Evolutionary conservation across 345 rosid species (phyloP), one percentile per base, ranked within the genome.

Genomic region (Rhizophora apiculata): DNA sequence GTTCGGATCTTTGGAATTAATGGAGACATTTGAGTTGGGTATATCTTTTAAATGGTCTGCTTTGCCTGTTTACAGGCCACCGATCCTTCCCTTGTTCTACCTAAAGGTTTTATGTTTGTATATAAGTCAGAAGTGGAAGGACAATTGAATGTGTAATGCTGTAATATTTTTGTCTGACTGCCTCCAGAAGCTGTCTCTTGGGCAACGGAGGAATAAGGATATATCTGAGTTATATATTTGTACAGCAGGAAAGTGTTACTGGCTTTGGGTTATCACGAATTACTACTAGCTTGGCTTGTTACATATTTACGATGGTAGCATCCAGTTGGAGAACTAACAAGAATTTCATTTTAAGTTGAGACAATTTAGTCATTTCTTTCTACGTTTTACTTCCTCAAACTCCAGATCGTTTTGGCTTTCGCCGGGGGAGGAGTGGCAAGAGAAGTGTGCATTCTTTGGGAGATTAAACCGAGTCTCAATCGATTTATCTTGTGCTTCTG

Each of bases 1-100:
- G 99, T 96, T 54, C 92, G 99, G 61, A 96, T 96, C 76, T 96
- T 96, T 66, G 99, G 99, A 76, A 96, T 96, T 82, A 92, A 95
- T 72, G 92, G 79, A 32, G 97, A 90, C 66, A 85, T 58, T 75
- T 91, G 82, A 88, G 64, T 16, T 13, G 51, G 68, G 32, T 61
- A 20, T 56, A 34, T 49, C 39, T 31, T 48, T 5, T 49, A 37
- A 68, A 56, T 56, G 15, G 46, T 8, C 31, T 49, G 74, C 64
- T 58, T 74, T 37, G 53, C 73, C 8, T 54, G 55, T 60, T 63
- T 31, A 6, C 62, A 74, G 62, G 67, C 74, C 66, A 51, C 71
- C 9, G 32, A 49, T 61, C 67, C 78, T 55, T 70, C 80, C 37
- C 48, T 27, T 34, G 69, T 68, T 69, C 70, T 56, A 68, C 68